A percentile compares a stretch with the other conserved stretches of the same genome.
phyloP scores from a whole-genome alignment of 2,329 filamentous ascomycete species.

The Penicillium fuscoglaucum region DNA sequence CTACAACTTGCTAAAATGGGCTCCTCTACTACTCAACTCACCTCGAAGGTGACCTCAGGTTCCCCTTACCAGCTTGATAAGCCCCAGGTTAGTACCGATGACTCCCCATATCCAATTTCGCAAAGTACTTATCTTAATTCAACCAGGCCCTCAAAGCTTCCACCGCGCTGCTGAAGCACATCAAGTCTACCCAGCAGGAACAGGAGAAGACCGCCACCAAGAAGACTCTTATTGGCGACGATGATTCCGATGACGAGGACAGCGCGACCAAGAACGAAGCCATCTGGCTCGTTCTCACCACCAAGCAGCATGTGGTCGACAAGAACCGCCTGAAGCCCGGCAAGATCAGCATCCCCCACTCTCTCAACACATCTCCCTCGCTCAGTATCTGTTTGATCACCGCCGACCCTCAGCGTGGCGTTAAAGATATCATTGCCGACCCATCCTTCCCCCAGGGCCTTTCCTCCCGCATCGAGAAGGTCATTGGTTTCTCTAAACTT shows the following conservation, averaged over 20 bases:
- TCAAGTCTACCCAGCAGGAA: constrained; percentile 52
- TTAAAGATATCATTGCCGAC: constrained; percentile 83
- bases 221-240: constrained; percentile 55
- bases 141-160: constrained; percentile 59
- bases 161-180: constrained; percentile 59
- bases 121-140: constrained; percentile 19
- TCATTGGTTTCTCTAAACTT: constrained; percentile 82
- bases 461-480: constrained; percentile 66
- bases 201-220: constrained; percentile 53
- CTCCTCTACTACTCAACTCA: constrained; percentile 41
- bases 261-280: constrained; percentile 51
- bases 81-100: constrained; percentile 42
- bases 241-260: constrained; percentile 48
- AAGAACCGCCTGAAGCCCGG: constrained; percentile 77
- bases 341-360: constrained; percentile 77
- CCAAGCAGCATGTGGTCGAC: constrained; percentile 69
- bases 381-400: constrained; percentile 82
- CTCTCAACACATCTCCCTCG: constrained; percentile 66
- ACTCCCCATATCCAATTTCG: constrained; percentile 1
- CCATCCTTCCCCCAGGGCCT: constrained; percentile 69
- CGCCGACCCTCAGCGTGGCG: constrained; percentile 76
- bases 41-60: constrained; percentile 43
- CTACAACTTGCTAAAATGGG: constrained; percentile 38
- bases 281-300: constrained; percentile 63
- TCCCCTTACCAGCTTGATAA: constrained; percentile 52